These are phyloP conservation scores for Corymbia citriodora DNA, from an alignment of 441 rosid genomes.

Conservation along the genomic window DNA sequence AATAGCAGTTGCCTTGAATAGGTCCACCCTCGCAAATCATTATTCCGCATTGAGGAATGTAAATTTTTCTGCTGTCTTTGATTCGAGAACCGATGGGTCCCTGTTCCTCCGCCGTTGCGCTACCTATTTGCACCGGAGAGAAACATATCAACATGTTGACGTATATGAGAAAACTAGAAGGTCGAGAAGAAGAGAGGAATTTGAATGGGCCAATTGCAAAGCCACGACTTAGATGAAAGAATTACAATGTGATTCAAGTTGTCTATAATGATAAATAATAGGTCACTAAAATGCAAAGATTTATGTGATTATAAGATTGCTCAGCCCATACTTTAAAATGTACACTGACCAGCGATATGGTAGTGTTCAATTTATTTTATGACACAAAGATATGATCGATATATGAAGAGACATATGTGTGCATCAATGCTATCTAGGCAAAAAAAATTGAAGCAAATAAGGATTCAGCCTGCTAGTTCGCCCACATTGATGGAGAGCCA, in stretches of 20 bases:
- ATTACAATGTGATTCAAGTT: neutral
- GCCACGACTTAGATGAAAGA: neutral
- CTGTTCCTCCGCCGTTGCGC: neutral
- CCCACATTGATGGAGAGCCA: neutral
- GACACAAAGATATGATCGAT: too few species aligned
- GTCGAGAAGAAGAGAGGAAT: neutral
- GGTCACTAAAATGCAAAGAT: neutral
- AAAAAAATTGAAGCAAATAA: neutral
- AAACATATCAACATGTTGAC: neutral
- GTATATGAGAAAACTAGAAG: neutral
- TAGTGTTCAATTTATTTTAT: too few species aligned
- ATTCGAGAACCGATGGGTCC: neutral
- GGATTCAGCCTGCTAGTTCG: neutral
- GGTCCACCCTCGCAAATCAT: neutral
- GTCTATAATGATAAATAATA: neutral
- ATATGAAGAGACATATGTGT: too few species aligned
- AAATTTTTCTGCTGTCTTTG: neutral
- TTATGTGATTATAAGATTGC: too few species aligned
- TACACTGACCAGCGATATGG: too few species aligned
- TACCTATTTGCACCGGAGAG: neutral
- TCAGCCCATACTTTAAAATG: too few species aligned
- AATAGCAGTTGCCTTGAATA: neutral
- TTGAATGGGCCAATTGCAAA: neutral
- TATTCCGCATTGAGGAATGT: neutral
- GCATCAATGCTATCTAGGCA: too few species aligned